A percentile compares a stretch with the other conserved stretches of the same genome.
phyloP scores from a whole-genome alignment of 768 basidiomycete genomes.

The Leccinum incarnatum region DNA sequence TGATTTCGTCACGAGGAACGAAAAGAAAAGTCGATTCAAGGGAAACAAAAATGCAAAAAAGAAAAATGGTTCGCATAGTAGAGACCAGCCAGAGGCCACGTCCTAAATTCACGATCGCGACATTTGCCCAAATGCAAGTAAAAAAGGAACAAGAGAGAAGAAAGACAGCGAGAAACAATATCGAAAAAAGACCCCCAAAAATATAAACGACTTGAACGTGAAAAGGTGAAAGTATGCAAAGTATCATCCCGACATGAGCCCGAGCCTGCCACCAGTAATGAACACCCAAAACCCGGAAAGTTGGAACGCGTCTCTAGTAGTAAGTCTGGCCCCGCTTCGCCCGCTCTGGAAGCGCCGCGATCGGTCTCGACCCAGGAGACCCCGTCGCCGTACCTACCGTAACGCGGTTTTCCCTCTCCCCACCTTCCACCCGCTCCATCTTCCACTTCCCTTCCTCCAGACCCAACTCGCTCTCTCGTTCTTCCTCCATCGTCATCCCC shows the following conservation, averaged over 20 bases:
- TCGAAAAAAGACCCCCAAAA: neutral
- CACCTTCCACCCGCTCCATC: neutral
- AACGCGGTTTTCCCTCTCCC: neutral
- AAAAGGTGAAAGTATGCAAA: too few relatives aligned
- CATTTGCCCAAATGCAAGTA: too few relatives aligned
- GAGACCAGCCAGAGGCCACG: too few relatives aligned
- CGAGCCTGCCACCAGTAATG: neutral
- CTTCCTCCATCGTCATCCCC: neutral
- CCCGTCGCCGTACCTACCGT: constrained; percentile 18
- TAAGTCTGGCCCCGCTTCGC: constrained; percentile 20
- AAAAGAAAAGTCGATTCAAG: too few relatives aligned
- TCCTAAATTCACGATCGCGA: too few relatives aligned
- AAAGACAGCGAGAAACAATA: too few relatives aligned
- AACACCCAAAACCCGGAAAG: neutral
- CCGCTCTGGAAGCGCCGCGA: constrained; percentile 32
- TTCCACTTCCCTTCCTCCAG: neutral
- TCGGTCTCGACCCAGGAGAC: constrained; percentile 24
- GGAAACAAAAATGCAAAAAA: too few relatives aligned
- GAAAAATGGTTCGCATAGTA: too few relatives aligned
- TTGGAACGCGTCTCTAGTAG: neutral
- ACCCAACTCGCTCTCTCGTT: neutral
- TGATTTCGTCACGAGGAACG: too few relatives aligned
- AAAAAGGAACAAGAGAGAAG: too few relatives aligned
- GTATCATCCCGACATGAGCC: neutral
- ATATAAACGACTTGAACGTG: neutral